Conservation (phyloP, 2,329 filamentous ascomycete species). For the Lachnellula subtilissima region DNA sequence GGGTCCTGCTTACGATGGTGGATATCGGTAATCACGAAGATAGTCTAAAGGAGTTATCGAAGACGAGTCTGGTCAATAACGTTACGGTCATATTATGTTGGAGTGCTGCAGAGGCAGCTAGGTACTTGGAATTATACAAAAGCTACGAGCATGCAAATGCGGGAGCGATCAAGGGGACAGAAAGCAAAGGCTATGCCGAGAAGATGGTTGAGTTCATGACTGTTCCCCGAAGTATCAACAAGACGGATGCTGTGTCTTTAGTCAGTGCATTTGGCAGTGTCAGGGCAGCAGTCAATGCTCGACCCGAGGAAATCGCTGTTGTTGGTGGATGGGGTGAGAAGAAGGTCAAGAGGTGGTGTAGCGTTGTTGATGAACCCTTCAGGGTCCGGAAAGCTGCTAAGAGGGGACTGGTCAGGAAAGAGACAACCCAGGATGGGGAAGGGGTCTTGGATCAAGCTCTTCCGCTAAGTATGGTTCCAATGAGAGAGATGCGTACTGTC, state of each 20-base stretch:
- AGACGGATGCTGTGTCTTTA: constrained; percentile 84
- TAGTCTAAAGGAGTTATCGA: constrained; percentile 79
- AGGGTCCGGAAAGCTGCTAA: constrained; percentile 67
- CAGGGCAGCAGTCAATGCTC: constrained; percentile 79
- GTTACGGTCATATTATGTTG: constrained; percentile 90
- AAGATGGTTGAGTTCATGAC: constrained; percentile 91
- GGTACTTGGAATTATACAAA: constrained; percentile 94
- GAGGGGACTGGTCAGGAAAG: constrained; percentile 34
- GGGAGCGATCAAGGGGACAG: constrained; percentile 76
- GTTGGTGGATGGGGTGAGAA: constrained; percentile 94
- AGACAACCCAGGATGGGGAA: constrained; percentile 14
- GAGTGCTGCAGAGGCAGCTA: constrained; percentile 87
- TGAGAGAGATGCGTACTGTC: constrained; percentile 21
- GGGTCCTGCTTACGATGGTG: constrained; percentile 83
- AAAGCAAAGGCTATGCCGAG: constrained; percentile 78
- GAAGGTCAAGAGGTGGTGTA: constrained; percentile 85
- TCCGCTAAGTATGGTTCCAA: constrained; percentile 27
- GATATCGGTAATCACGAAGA: constrained; percentile 96
- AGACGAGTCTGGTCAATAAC: constrained; percentile 88
- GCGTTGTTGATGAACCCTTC: constrained; percentile 80
- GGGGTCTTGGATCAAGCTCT: constrained; percentile 35
- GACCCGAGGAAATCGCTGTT: constrained; percentile 75
- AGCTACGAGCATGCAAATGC: constrained; percentile 81
- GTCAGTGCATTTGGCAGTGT: constrained; percentile 91
- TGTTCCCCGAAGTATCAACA: constrained; percentile 83